Conservation (phyloP, 1,284 basidiomycete species). For the Lignosus rhinocerotis region DNA sequence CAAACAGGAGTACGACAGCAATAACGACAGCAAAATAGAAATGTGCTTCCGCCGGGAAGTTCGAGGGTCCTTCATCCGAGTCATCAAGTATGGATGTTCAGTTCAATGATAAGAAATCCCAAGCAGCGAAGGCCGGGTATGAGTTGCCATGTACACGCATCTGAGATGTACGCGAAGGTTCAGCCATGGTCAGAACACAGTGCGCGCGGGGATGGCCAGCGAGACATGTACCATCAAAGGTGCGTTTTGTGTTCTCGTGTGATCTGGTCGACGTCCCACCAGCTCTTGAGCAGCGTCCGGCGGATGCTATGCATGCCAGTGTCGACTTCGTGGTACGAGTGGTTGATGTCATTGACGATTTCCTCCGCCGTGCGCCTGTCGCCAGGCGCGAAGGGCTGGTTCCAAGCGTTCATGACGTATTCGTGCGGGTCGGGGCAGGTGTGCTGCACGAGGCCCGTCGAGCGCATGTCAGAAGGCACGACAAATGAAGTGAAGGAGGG, state of each 20-base stretch:
- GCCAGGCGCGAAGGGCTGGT: slow-evolving; percentile 67
- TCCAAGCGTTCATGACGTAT: slow-evolving; percentile 55
- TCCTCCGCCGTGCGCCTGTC: slow-evolving; percentile 59
- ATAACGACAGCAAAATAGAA: slow-evolving; percentile 5
- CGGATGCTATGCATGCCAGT: slow-evolving; percentile 52
- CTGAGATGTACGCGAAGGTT: not conserved
- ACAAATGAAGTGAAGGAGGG: not conserved
- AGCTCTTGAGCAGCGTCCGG: slow-evolving; percentile 54
- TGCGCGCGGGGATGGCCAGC: not conserved
- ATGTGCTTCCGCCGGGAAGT: slow-evolving; percentile 3
- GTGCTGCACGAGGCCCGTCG: slow-evolving; percentile 39
- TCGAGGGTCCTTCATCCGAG: not conserved
- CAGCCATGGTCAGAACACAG: not conserved
- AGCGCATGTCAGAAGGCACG: not conserved
- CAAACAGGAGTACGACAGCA: not conserved
- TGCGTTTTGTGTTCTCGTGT: slow-evolving; percentile 25
- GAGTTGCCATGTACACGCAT: slow-evolving; percentile 1
- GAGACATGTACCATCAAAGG: not conserved
- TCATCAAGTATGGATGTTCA: slow-evolving; percentile 11
- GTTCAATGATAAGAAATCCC: not conserved
- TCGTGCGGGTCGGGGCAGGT: slow-evolving; percentile 48
- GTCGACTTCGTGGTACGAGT: slow-evolving; percentile 38
- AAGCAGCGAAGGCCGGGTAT: not conserved
- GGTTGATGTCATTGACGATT: slow-evolving; percentile 40
- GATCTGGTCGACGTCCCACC: slow-evolving; percentile 49